Percentiles rank a stretch among this genome's conserved stretches.
These are phyloP conservation scores for Mucor lusitanicus DNA, from an alignment of 371 early-diverging fungal species.

Conservation along the genomic window DNA sequence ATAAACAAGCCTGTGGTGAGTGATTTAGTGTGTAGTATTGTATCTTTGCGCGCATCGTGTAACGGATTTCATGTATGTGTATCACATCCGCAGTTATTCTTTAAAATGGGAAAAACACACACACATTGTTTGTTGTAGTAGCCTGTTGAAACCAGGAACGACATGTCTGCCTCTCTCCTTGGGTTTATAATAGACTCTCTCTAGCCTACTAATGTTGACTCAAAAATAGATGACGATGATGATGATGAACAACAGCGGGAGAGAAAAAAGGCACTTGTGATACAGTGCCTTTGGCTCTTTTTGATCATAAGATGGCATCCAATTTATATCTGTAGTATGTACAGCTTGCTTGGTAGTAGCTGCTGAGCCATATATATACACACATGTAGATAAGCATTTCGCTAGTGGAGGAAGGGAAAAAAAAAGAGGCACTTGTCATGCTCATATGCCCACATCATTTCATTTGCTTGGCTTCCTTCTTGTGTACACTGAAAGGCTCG, in stretches of 20 bases:
- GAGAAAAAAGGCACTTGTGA: background rate
- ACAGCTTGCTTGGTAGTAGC: too few species aligned
- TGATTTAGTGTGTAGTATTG: too few species aligned
- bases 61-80: background rate
- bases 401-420: too few species aligned
- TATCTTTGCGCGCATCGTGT: conserved; percentile 4
- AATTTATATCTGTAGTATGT: background rate
- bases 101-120: conserved; percentile 14
- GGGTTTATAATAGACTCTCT: too few species aligned
- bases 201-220: background rate
- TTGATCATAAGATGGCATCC: background rate
- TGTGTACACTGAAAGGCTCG: too few species aligned
- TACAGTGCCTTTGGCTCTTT: background rate
- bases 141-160: background rate
- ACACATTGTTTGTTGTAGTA: background rate
- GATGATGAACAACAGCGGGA: background rate
- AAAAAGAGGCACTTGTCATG: too few species aligned
- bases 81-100: conserved; percentile 14
- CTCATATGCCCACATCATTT: too few species aligned
- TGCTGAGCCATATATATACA: too few species aligned
- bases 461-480: too few species aligned
- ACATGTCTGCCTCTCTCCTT: too few species aligned
- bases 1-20: background rate
- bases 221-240: background rate
- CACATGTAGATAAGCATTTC: too few species aligned